Evolutionary conservation across 2,329 filamentous ascomycete genomes (phyloP).

Genomic region (Pseudocercospora pini-densiflorae): DNA sequence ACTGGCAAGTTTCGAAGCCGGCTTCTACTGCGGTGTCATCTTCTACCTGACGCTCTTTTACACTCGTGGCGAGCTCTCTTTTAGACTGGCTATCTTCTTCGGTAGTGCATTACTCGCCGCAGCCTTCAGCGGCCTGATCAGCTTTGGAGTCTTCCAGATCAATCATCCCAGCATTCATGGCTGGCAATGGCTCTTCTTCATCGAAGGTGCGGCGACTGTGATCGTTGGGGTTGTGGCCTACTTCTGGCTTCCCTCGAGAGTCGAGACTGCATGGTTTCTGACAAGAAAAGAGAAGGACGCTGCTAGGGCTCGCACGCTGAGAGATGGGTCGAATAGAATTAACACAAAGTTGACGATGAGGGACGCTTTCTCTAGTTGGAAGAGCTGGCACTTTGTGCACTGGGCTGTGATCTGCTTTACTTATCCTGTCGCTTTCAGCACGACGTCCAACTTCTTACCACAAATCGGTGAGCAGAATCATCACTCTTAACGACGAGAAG

Average conservation of each 20-base stretch:
- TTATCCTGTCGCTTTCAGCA: not conserved
- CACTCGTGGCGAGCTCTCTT: constrained; percentile 46
- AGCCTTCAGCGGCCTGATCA: constrained; percentile 48
- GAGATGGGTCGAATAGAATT: not conserved
- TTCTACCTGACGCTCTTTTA: constrained; percentile 61
- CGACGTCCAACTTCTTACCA: not conserved
- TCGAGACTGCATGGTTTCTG: not conserved
- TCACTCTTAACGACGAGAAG: not conserved
- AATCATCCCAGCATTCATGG: constrained; percentile 51
- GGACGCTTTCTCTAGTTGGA: not conserved
- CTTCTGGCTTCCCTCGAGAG: constrained; percentile 37
- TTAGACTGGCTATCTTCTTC: constrained; percentile 53
- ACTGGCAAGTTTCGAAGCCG: constrained; percentile 55
- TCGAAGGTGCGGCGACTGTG: constrained; percentile 47
- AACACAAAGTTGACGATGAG: not conserved
- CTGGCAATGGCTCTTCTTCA: constrained; percentile 53
- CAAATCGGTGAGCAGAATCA: not conserved
- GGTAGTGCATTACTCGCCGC: constrained; percentile 48
- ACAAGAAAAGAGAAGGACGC: not conserved
- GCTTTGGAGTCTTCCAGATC: constrained; percentile 55
- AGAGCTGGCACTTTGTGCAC: not conserved
- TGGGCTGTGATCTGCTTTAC: not conserved
- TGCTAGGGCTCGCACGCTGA: not conserved
- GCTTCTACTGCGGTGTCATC: constrained; percentile 60
- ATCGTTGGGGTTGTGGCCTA: constrained; percentile 39